Evolutionary conservation across 129 eudicot species (phyloP), one percentile per base, ranked within the genome.

Genomic region (Erigeron canadensis): DNA sequence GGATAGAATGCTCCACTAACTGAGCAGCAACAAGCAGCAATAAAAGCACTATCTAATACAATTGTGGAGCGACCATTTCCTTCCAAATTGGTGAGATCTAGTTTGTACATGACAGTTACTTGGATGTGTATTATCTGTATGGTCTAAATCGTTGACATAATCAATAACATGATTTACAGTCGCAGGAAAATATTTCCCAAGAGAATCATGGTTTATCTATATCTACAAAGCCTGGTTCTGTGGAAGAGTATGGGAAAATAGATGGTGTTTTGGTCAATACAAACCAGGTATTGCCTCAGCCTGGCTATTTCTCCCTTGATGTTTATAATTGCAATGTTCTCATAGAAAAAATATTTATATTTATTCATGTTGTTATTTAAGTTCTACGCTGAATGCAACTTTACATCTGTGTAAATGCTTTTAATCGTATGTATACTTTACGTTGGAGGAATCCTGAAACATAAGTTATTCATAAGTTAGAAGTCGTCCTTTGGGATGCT

Each of bases 11-110:
- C 98, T 74, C 98, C 96, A 23, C 70, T 94, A 80, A 94, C 96
- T 12, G 98, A 89, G 83, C 96, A 94, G 67, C 96, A 94, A 76
- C 96, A 87, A 82, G 90, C 95, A 39, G 98, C 96, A 61, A 94
- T 94, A 72, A 70, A 78, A 38, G 98, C 95, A 28, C 91, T 94
- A 46, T 89, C 96, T 68, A 95, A 94, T 82, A 96, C 93, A 10
- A 91, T 89, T 71, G 88, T 91, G 28, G 98, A 94, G 73, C 86
- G 95, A 48, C 96, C 98, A 23, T 89, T 87, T 82, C 96, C 98
- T 39, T 69, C 90, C 41, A 87, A 85, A 78, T 80, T 89, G 77
- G 98, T 87, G 79, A 57, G 84, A 45, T 70, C 42, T 66, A 28
- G 42, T 79, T 47, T 70, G 23, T 65, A n/a, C 43, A 15, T 65